These are phyloP conservation scores for Colletotrichum orchidophilum DNA, from an alignment of 2,329 filamentous ascomycete genomes.

Conservation along the genomic window DNA sequence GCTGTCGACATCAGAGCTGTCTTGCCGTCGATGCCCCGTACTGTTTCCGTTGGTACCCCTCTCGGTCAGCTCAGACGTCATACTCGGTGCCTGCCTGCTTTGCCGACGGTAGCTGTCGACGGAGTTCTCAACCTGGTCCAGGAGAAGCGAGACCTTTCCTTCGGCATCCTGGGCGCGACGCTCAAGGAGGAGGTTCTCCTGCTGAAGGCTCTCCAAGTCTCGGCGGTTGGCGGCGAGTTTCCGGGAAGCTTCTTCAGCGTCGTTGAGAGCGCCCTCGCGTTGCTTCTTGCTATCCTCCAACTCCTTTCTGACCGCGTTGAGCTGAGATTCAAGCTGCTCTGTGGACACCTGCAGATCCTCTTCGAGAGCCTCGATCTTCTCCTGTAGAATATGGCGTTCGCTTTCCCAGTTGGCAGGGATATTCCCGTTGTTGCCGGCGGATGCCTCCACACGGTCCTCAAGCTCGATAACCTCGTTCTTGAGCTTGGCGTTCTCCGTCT, in stretches of 20 bases:
- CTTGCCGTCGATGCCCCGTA: slow-evolving; percentile 58
- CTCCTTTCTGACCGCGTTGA: slow-evolving; percentile 75
- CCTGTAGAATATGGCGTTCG: slow-evolving; percentile 74
- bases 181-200: slow-evolving; percentile 84
- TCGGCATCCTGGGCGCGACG: slow-evolving; percentile 89
- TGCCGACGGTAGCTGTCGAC: slow-evolving; percentile 94
- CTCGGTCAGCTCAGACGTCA: slow-evolving; percentile 55
- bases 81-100: slow-evolving; percentile 65
- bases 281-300: slow-evolving; percentile 72
- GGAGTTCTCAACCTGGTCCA: slow-evolving; percentile 93
- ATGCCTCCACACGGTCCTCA: slow-evolving; percentile 60
- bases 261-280: slow-evolving; percentile 71
- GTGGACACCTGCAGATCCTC: slow-evolving; percentile 73
- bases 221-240: slow-evolving; percentile 69
- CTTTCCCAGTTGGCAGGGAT: slow-evolving; percentile 74
- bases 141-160: slow-evolving; percentile 88
- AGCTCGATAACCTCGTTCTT: slow-evolving; percentile 81
- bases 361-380: slow-evolving; percentile 76
- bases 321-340: slow-evolving; percentile 74
- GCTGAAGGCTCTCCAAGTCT: slow-evolving; percentile 83
- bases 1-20: slow-evolving; percentile 70
- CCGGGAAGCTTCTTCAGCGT: slow-evolving; percentile 61
- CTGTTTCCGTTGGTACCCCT: slow-evolving; percentile 45
- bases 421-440: slow-evolving; percentile 42
- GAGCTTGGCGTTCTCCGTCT: slow-evolving; percentile 83